Evolutionary conservation across 371 early-diverging fungal genomes (phyloP).

Genomic region (Mucor irregularis): DNA sequence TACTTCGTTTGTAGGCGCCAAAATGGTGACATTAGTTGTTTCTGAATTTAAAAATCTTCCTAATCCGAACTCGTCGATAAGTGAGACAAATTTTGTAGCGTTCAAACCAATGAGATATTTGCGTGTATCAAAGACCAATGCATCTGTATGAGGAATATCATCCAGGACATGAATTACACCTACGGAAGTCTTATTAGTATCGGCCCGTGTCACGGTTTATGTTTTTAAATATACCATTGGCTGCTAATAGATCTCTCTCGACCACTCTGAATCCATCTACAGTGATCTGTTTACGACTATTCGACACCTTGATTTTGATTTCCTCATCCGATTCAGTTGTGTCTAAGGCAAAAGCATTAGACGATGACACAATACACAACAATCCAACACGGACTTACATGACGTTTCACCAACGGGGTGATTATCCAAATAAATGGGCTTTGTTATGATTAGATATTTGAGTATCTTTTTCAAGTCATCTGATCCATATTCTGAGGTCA

Average conservation of each 20-base stretch:
- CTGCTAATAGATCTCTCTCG: slow-evolving; percentile 34
- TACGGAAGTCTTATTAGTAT: too few relatives aligned
- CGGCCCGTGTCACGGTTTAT: too few relatives aligned
- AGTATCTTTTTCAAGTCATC: slow-evolving; percentile 36
- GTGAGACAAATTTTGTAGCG: slow-evolving; percentile 50
- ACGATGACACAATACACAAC: not conserved
- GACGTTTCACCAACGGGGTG: slow-evolving; percentile 23
- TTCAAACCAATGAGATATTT: slow-evolving; percentile 52
- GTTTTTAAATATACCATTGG: slow-evolving; percentile 33
- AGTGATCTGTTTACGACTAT: slow-evolving; percentile 18
- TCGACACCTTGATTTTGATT: slow-evolving; percentile 8
- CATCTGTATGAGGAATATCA: slow-evolving; percentile 32
- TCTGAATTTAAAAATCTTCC: slow-evolving; percentile 39
- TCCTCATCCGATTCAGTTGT: slow-evolving; percentile 31
- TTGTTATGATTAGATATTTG: slow-evolving; percentile 39
- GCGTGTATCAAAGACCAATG: slow-evolving; percentile 37
- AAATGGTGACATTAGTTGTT: slow-evolving; percentile 36
- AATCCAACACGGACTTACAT: slow-evolving; percentile 7
- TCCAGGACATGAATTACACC: slow-evolving; percentile 48
- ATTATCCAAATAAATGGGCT: slow-evolving; percentile 33
- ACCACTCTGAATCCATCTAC: slow-evolving; percentile 29
- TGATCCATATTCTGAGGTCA: slow-evolving; percentile 36
- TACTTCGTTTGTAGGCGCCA: slow-evolving; percentile 51
- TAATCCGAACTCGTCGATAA: slow-evolving; percentile 40
- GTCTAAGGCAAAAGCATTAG: slow-evolving; percentile 7